Evolutionary conservation across 306 rosid species (phyloP).

Genomic region (Sesbania bispinosa): DNA sequence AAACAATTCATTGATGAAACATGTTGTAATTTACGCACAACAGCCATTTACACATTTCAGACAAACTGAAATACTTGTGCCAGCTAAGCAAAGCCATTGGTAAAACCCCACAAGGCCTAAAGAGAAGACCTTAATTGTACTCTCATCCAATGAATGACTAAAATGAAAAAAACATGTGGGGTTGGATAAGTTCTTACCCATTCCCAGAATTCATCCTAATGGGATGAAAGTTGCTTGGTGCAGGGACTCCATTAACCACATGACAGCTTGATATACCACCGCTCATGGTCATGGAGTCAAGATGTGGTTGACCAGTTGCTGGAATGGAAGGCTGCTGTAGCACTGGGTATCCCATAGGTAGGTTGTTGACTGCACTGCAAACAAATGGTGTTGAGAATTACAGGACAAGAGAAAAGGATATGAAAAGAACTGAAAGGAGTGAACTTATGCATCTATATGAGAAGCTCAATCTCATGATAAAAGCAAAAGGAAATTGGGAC

Average conservation of each 20-base stretch:
- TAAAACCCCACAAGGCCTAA: neutral
- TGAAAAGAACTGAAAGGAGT: neutral
- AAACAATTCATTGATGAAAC: slow-evolving; percentile 11
- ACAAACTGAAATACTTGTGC: slow-evolving; percentile 4
- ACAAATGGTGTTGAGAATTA: slow-evolving; percentile 58
- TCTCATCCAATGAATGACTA: neutral
- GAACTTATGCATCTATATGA: neutral
- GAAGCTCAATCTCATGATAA: neutral
- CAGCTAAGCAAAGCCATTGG: neutral
- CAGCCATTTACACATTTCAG: neutral
- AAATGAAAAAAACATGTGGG: neutral
- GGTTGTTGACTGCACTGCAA: slow-evolving; percentile 89
- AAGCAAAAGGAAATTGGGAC: neutral
- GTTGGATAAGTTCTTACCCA: slow-evolving; percentile 53
- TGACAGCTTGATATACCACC: slow-evolving; percentile 72
- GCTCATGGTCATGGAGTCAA: slow-evolving; percentile 59
- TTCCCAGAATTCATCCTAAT: slow-evolving; percentile 67
- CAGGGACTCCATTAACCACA: slow-evolving; percentile 89
- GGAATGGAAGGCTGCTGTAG: slow-evolving; percentile 66
- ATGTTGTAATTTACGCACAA: neutral
- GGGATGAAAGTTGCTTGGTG: slow-evolving; percentile 54
- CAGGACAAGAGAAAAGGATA: neutral
- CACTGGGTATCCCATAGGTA: slow-evolving; percentile 88
- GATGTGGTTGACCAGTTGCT: slow-evolving; percentile 66
- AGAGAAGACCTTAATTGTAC: slow-evolving; percentile 30